Conservation (phyloP, 768 basidiomycete species). For the Rhodotorula diobovata region DNA sequence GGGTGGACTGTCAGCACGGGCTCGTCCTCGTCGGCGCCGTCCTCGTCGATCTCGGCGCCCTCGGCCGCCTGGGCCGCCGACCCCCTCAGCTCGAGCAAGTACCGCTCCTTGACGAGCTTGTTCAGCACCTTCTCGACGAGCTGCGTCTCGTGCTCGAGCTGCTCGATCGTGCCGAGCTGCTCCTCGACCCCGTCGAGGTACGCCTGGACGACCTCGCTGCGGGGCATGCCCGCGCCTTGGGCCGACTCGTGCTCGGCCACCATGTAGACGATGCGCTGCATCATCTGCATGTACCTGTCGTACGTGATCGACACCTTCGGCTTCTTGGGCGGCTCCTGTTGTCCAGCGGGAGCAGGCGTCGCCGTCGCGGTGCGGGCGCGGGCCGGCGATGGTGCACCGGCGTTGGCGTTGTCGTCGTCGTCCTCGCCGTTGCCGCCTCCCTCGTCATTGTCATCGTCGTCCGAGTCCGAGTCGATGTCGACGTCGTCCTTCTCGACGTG, state of each 20-base stretch:
- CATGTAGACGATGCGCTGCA: constrained; percentile 79
- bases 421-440: constrained; percentile 46
- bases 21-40: constrained; percentile 30
- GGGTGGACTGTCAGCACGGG: constrained; percentile 42
- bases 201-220: constrained; percentile 93
- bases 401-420: constrained; percentile 63
- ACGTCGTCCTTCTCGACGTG: constrained; percentile 99
- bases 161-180: constrained; percentile 74
- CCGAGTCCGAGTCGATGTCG: constrained; percentile 72
- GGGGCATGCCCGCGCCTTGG: constrained; percentile 70
- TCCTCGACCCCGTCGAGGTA: constrained; percentile 85
- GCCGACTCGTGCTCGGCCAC: constrained; percentile 70
- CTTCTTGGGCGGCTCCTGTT: constrained; percentile 46
- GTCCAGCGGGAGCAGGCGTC: constrained; percentile 46
- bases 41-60: constrained; percentile 1
- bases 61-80: constrained; percentile 1
- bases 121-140: constrained; percentile 80
- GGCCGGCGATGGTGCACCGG: constrained; percentile 48
- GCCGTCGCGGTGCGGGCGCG: constrained; percentile 46
- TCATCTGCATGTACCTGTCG: constrained; percentile 86
- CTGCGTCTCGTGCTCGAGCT: constrained; percentile 84
- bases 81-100: constrained; percentile 43
- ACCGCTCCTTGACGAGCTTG: constrained; percentile 70
- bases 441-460: constrained; percentile 50
- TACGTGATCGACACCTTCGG: constrained; percentile 86